Conservation (phyloP, 2,329 filamentous ascomycete species). For the Sporothrix schenckii region DNA sequence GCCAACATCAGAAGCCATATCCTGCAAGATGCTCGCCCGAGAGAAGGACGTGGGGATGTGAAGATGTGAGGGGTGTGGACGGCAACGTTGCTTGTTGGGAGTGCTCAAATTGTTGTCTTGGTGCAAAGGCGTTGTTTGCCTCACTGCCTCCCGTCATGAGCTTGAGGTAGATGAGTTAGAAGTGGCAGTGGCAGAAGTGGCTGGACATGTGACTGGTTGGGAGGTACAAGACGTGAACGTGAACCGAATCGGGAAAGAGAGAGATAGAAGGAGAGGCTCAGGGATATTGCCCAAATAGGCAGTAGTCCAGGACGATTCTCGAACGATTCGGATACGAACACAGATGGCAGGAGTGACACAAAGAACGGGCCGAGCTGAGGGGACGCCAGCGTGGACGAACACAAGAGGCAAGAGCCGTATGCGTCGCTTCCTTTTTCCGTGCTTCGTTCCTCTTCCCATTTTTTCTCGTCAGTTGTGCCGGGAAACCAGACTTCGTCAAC, state of each 20-base stretch:
- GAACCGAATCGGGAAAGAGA: not conserved
- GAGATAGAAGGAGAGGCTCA: not conserved
- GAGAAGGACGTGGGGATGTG: not conserved
- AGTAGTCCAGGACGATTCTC: not conserved
- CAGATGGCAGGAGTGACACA: too few relatives aligned
- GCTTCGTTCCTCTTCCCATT: too few relatives aligned
- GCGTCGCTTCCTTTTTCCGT: too few relatives aligned
- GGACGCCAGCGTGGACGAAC: too few relatives aligned
- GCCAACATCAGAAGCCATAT: not conserved
- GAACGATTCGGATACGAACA: not conserved
- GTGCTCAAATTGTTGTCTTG: too few relatives aligned
- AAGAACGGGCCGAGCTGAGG: too few relatives aligned
- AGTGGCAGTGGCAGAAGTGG: not conserved
- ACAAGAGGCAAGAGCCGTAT: too few relatives aligned
- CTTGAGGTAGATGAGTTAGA: too few relatives aligned
- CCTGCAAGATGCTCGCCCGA: not conserved
- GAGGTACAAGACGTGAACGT: not conserved
- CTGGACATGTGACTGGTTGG: not conserved
- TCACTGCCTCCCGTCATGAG: too few relatives aligned
- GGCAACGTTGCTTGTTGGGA: conserved; percentile 9
- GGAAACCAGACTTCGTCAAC: not conserved
- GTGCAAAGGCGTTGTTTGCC: too few relatives aligned
- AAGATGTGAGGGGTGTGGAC: not conserved
- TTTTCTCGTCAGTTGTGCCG: too few relatives aligned
- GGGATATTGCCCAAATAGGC: conserved; percentile 11